Base-by-base conservation (phyloP, 2,329 filamentous ascomycete species). In the Coniochaeta hoffmannii region DNA sequence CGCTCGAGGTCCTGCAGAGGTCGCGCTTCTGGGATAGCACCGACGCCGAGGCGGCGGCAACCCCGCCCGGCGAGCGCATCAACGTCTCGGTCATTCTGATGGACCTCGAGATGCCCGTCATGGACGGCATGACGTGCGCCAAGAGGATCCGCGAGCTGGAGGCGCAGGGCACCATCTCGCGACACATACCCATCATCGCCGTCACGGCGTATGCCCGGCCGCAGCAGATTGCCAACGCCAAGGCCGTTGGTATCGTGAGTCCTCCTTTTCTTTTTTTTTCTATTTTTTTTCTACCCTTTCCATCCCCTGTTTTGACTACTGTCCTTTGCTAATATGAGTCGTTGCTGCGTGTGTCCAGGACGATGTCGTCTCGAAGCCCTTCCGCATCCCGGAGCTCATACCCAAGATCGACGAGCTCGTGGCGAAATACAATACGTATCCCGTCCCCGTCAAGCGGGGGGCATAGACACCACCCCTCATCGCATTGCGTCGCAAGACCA, bases 41-140 rank as follows among this genome's bases (percentile, higher is more conserved):
- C 17, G 55, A 56, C 9, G 57, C 56, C 8, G 55, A 38, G 26
- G 35, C 9, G 22, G 26, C 14, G 24, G 41, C n/a, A 41, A 22
- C n/a, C n/a, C 36, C 17, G 36, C n/a, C 36, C 17, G 36, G 15
- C 32, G 55, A 36, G 38, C 17, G 77, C 2, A 69, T 76, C 9
- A 77, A 83, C 50, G 77, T 89, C 24, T 82, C 83, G 9, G 76
- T 90, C 49, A 85, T 92, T 12, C 69, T 92, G 6, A 90, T 92
- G 88, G 89, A 92, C 65, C 76, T 90, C 50, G 88, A 91, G 64
- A 92, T 92, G 88, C 69, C 88, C 1, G 79, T 90, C 44, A 91
- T 91, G 88, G 87, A 92, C 63, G 89, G 89, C 34, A 81, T 89
- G 68, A 87, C 86, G 2, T 90, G 88, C 59, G 85, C 88, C 12